A percentile compares a stretch with the other conserved stretches of the same genome.
phyloP scores from a whole-genome alignment of 306 rosid genomes.

The Lathyrus sativus region DNA sequence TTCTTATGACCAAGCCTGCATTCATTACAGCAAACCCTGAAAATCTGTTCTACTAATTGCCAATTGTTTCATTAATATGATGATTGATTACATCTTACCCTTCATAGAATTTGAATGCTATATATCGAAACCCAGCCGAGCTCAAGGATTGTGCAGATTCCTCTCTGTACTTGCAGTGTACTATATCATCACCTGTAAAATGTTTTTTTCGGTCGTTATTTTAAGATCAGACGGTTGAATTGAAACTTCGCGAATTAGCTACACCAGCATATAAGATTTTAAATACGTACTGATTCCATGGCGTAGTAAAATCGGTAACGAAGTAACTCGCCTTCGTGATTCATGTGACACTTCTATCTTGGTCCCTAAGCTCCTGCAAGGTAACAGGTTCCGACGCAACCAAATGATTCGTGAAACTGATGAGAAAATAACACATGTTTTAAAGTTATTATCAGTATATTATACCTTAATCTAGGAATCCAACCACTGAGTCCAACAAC shows the following conservation, averaged over 20 bases:
- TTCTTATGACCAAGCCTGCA: constrained; percentile 94
- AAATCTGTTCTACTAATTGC: too few species aligned
- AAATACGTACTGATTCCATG: constrained; percentile 78
- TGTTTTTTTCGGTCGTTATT: neutral
- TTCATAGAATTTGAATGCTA: too few species aligned
- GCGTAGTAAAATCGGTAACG: constrained; percentile 75
- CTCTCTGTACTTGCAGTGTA: constrained; percentile 72
- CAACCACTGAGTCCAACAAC: constrained; percentile 95
- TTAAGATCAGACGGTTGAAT: neutral
- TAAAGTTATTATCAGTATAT: constrained; percentile 33
- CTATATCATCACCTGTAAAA: constrained; percentile 71
- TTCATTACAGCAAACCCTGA: constrained; percentile 9
- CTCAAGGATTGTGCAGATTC: constrained; percentile 71
- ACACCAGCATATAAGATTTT: constrained; percentile 1
- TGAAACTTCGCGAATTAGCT: neutral
- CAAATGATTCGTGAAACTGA: constrained; percentile 27
- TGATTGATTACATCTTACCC: too few species aligned
- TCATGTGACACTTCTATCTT: constrained; percentile 84
- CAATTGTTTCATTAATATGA: too few species aligned
- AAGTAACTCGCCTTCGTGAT: constrained; percentile 82
- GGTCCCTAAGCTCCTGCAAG: too few species aligned
- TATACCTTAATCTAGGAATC: constrained; percentile 96
- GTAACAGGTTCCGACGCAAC: constrained; percentile 60
- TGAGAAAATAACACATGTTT: neutral
- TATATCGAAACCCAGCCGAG: too few species aligned